Conservation (phyloP, 2,329 filamentous ascomycete species). For the Xylaria sp. region DNA sequence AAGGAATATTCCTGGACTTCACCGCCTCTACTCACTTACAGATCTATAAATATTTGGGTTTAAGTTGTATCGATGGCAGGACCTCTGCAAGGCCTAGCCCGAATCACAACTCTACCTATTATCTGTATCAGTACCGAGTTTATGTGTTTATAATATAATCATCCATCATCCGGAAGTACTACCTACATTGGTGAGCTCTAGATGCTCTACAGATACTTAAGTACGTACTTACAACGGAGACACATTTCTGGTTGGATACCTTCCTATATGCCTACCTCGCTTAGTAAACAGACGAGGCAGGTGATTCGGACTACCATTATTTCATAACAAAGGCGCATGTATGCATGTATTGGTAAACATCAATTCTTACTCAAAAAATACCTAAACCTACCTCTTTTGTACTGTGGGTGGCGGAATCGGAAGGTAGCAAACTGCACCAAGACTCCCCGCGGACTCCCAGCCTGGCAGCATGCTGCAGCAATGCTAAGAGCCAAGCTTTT, state of each 20-base stretch:
- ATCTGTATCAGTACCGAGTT: no score
- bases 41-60: background rate
- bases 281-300: no score
- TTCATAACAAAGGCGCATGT: no score
- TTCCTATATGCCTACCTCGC: background rate
- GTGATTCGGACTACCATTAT: background rate
- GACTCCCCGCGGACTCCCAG: background rate
- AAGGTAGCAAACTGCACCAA: slow-evolving; percentile 11
- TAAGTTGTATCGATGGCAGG: background rate
- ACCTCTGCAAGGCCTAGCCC: background rate
- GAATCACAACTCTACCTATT: background rate
- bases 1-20: background rate
- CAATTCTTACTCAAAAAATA: no score
- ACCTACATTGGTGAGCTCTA: no score
- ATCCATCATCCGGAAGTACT: no score
- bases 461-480: background rate
- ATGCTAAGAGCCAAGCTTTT: background rate
- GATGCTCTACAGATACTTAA: no score
- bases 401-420: background rate
- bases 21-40: background rate
- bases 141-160: no score
- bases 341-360: background rate
- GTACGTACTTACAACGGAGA: no score
- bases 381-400: no score
- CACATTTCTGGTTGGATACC: no score